A percentile compares a stretch with the other conserved stretches of the same genome.
These are phyloP conservation scores for Blakeslea trispora DNA, from an alignment of 371 early-diverging fungal species.

Conservation along the genomic window DNA sequence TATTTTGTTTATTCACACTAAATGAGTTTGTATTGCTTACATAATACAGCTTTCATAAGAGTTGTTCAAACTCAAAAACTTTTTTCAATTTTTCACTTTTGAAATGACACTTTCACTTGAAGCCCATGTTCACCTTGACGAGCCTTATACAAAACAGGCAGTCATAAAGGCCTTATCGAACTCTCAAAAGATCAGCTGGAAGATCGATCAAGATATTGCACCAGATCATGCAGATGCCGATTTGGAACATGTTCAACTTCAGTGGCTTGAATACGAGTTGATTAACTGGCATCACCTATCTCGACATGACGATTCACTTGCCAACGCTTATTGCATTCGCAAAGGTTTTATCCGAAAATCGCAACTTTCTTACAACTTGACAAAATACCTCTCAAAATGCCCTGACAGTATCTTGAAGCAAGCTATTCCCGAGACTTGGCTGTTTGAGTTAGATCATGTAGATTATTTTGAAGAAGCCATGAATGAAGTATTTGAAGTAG, in stretches of 20 bases:
- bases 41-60: no score
- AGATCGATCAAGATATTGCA: slow-evolving; percentile 13
- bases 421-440: slow-evolving; percentile 70
- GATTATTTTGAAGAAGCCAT: slow-evolving; percentile 76
- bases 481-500: slow-evolving; percentile 71
- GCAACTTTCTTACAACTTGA: slow-evolving; percentile 63
- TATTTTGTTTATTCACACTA: no score
- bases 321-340: slow-evolving; percentile 68
- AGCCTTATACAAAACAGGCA: slow-evolving; percentile 44
- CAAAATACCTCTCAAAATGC: slow-evolving; percentile 59
- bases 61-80: not conserved
- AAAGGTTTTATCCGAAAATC: slow-evolving; percentile 73
- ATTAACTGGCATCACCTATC: slow-evolving; percentile 60
- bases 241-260: slow-evolving; percentile 34
- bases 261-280: slow-evolving; percentile 73
- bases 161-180: slow-evolving; percentile 39
- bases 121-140: slow-evolving; percentile 49
- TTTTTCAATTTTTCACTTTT: not conserved
- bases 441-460: slow-evolving; percentile 69
- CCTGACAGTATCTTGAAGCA: slow-evolving; percentile 53
- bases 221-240: slow-evolving; percentile 23
- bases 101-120: not conserved
- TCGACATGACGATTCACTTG: slow-evolving; percentile 29
- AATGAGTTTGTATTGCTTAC: no score
- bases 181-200: slow-evolving; percentile 28